These are phyloP conservation scores for Camelina sativa DNA, from an alignment of 345 rosid species.

Conservation along the genomic window DNA sequence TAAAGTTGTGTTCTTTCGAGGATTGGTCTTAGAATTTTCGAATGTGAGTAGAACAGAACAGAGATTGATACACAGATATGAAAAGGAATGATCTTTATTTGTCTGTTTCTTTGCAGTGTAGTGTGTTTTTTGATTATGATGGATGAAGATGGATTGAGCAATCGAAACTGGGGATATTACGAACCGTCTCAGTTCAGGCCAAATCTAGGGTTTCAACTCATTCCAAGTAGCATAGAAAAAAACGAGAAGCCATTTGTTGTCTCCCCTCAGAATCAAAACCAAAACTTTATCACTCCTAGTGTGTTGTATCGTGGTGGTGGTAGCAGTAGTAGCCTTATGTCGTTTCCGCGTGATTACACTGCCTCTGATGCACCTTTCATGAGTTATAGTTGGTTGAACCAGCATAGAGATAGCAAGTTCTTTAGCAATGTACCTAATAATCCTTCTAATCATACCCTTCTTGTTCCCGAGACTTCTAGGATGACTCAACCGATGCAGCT, in stretches of 20 bases:
- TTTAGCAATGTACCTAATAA: slow-evolving; percentile 53
- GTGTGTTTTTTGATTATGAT: slow-evolving; percentile 45
- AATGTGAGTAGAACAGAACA: slow-evolving; percentile 8
- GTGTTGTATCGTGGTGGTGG: slow-evolving; percentile 29
- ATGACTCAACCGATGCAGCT: slow-evolving; percentile 72
- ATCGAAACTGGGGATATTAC: slow-evolving; percentile 89
- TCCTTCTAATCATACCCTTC: slow-evolving; percentile 49
- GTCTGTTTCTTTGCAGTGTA: slow-evolving; percentile 39
- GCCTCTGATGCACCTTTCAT: slow-evolving; percentile 61
- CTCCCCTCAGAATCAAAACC: slow-evolving; percentile 68
- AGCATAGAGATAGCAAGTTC: slow-evolving; percentile 66
- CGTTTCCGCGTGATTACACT: slow-evolving; percentile 61
- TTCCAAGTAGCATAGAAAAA: slow-evolving; percentile 59
- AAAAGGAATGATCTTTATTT: slow-evolving; percentile 16
- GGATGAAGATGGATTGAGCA: slow-evolving; percentile 72
- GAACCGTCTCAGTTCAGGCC: slow-evolving; percentile 75
- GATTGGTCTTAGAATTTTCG: background rate
- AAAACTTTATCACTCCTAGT: slow-evolving; percentile 46
- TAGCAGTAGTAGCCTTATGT: slow-evolving; percentile 50
- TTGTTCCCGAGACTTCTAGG: slow-evolving; percentile 58
- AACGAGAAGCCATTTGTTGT: slow-evolving; percentile 65
- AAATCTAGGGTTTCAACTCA: slow-evolving; percentile 79
- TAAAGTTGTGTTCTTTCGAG: slow-evolving; percentile 1
- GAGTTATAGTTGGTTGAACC: slow-evolving; percentile 75
- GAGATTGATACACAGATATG: slow-evolving; percentile 14